Base-by-base conservation (phyloP, 306 rosid genomes). In the Neltuma alba region DNA sequence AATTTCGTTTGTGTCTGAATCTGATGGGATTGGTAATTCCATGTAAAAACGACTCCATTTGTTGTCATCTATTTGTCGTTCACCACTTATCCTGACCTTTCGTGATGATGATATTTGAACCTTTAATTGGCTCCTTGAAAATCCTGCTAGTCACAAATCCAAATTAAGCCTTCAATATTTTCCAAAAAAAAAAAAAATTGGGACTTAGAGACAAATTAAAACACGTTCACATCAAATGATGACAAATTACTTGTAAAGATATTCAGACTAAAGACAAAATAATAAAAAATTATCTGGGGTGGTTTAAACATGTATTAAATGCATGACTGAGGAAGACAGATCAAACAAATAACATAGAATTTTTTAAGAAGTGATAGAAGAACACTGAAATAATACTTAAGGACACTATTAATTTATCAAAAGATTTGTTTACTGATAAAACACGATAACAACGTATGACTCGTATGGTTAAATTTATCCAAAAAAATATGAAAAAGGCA, bases 31-130 rank as follows among this genome's bases (percentile, higher is more conserved):
- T 7, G 58, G 27, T 25, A 85, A 62, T 72, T 91, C 92, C 55
- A 52, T 72, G n/a, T 0, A 0, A 75, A 91, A 89, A 25, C 86
- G 87, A 40, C 81, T 84, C 90, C 86, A 65, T 78, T n/a, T 80
- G 55, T 78, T 80, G 12, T 3, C 79, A 2, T 30, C 74, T 1
- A 76, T 15, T 0, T 25, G 36, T 11, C 87, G 81, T 75, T 89
- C 89, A 6, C 96, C 93, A 0, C 4, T 9, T 3, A 91, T 18
- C 76, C 76, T 81, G 16, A 89, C 25, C 6, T 27, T 64, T 6
- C 81, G 67, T 0, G 30, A 0, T 30, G 89, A 50, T 1, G 86
- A 74, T 45, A 88, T 8, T 37, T 86, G 89, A 66, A 91, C 76
- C 78, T 3, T 83, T 45, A 91, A 37, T 41, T 73, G 67, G 31